Evolutionary conservation across 768 basidiomycete genomes (phyloP).

Genomic region (Suillus weaverae): DNA sequence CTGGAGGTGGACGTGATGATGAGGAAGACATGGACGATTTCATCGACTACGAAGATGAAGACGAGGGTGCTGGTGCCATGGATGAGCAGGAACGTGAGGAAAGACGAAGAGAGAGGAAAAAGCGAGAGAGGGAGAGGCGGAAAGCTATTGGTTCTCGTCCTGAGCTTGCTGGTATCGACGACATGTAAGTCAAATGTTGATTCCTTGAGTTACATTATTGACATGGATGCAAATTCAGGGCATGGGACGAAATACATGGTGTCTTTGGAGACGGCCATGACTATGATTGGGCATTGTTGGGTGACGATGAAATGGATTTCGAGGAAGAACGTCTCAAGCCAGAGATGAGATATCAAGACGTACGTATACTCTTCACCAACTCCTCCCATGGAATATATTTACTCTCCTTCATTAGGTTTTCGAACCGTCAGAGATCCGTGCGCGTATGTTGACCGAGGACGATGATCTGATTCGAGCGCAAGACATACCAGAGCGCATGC

Average conservation of each 20-base stretch:
- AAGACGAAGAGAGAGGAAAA: constrained; percentile 62
- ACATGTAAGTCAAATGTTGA: constrained; percentile 55
- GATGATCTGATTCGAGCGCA: constrained; percentile 88
- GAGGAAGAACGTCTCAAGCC: constrained; percentile 58
- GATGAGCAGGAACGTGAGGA: constrained; percentile 79
- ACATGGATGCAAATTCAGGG: constrained; percentile 46
- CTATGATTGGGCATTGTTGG: constrained; percentile 91
- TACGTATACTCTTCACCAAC: constrained; percentile 34
- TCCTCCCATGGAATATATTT: constrained; percentile 6
- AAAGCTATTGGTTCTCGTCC: constrained; percentile 65
- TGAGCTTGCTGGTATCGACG: constrained; percentile 78
- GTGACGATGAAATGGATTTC: constrained; percentile 61
- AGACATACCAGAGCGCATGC: constrained; percentile 96
- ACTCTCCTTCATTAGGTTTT: constrained; percentile 66
- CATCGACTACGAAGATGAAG: constrained; percentile 77
- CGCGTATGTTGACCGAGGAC: constrained; percentile 85
- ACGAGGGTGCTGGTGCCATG: constrained; percentile 78
- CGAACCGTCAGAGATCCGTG: constrained; percentile 94
- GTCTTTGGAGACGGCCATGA: constrained; percentile 97
- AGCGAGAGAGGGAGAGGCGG: constrained; percentile 63
- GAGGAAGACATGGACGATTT: constrained; percentile 73
- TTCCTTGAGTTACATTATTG: constrained; percentile 1
- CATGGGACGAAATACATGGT: constrained; percentile 94
- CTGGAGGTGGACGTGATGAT: constrained; percentile 45
- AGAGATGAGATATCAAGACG: constrained; percentile 85